phyloP scores from a whole-genome alignment of 176 grass and related monocot genomes.

The Musa itinerans region DNA sequence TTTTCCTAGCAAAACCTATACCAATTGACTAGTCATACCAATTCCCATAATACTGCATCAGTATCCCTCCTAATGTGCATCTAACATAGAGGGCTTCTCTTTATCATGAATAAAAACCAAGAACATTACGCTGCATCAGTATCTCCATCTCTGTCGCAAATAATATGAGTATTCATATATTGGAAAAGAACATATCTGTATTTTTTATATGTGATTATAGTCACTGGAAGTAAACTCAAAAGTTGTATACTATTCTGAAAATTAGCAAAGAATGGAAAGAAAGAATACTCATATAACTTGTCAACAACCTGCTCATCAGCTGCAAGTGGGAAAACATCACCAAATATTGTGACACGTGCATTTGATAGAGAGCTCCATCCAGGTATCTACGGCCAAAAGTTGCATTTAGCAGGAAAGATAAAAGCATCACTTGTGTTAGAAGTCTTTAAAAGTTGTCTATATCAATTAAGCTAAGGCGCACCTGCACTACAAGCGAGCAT shows the following conservation, averaged over 20 bases:
- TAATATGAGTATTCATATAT: background rate
- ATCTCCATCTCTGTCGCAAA: background rate
- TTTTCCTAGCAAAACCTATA: too few species aligned
- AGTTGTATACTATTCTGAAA: background rate
- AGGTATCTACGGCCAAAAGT: constrained; percentile 39
- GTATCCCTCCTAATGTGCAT: too few species aligned
- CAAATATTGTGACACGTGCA: constrained; percentile 94
- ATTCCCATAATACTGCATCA: too few species aligned
- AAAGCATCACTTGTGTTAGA: background rate
- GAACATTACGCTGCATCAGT: too few species aligned
- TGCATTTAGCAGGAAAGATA: too few species aligned
- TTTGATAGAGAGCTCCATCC: constrained; percentile 89
- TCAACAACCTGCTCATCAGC: constrained; percentile 58
- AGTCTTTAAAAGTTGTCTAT: background rate
- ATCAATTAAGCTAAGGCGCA: background rate
- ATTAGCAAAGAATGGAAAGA: background rate
- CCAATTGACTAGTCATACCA: too few species aligned
- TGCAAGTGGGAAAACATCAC: constrained; percentile 75
- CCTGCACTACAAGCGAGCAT: constrained; percentile 92
- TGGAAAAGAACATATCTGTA: background rate
- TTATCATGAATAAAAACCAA: too few species aligned
- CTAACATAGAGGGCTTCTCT: too few species aligned
- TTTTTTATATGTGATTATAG: background rate
- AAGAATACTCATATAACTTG: background rate
- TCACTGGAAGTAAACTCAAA: background rate